A percentile compares a stretch with the other conserved stretches of the same genome.
Evolutionary conservation across 176 grass and related monocot species (phyloP).

Genomic region (Panicum miliaceum): DNA sequence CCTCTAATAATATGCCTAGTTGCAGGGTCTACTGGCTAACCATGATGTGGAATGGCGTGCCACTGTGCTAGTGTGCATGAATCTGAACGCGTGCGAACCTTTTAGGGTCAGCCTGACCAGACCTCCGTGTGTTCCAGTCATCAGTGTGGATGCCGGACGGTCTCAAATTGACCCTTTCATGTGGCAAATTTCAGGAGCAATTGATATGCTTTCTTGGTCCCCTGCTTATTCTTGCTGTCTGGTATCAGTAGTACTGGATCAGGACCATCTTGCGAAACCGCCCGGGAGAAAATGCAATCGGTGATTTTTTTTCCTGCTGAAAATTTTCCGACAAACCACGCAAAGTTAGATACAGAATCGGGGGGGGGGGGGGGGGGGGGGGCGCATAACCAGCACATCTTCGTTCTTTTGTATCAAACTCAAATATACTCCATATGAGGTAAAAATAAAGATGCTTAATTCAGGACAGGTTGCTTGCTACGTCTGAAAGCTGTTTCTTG

Average conservation of each 20-base stretch:
- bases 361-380: no score
- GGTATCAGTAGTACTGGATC: not conserved
- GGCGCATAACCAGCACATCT: not conserved
- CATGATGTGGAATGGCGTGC: not conserved
- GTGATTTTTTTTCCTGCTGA: not conserved
- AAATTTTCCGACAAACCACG: not conserved
- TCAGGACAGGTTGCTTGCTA: not conserved
- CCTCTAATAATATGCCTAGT: not conserved
- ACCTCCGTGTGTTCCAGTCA: not conserved
- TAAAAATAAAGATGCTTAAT: not conserved
- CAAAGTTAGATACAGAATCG: not conserved
- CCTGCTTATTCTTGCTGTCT: not conserved
- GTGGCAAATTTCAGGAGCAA: not conserved
- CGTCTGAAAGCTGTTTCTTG: slow-evolving; percentile 4
- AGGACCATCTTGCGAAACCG: not conserved
- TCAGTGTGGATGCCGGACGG: no score
- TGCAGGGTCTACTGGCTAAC: not conserved
- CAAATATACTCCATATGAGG: not conserved
- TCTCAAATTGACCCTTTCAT: not conserved
- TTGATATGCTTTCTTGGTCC: not conserved
- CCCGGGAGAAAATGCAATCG: not conserved
- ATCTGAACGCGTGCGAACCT: not conserved
- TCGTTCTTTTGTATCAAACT: not conserved
- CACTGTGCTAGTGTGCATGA: not conserved
- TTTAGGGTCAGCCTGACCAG: not conserved